Evolutionary conservation across 257 asterid species (phyloP).

Genomic region (Knoxia roxburghii): DNA sequence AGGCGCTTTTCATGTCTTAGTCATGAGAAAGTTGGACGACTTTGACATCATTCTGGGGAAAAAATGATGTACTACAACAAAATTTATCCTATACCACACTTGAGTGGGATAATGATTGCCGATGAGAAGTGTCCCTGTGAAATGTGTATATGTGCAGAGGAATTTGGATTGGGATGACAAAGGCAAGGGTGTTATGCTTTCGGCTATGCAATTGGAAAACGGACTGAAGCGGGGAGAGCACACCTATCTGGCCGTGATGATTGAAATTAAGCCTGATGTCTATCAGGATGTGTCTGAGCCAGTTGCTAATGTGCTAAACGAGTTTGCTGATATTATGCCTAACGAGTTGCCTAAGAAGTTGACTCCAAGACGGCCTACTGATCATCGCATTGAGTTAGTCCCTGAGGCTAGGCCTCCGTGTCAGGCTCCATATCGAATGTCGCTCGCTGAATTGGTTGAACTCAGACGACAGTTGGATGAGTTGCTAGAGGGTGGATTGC

Average conservation of each 20-base stretch:
- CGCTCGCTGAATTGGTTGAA: background rate
- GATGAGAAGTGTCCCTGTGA: background rate
- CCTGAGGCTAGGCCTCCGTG: background rate
- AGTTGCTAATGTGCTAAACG: background rate
- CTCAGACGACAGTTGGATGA: background rate
- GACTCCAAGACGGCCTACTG: background rate
- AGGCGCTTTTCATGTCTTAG: no score
- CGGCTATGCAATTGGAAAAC: background rate
- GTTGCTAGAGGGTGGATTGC: background rate
- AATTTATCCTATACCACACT: background rate
- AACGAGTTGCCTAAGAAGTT: background rate
- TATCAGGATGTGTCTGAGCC: background rate
- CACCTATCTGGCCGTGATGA: background rate
- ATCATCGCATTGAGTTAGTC: background rate
- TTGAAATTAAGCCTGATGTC: background rate
- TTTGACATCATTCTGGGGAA: no score
- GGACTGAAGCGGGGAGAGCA: background rate
- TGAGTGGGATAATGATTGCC: background rate
- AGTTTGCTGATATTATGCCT: background rate
- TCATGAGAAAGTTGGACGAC: no score
- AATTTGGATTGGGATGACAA: background rate
- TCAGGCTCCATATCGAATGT: background rate
- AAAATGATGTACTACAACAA: no score
- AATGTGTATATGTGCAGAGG: background rate
- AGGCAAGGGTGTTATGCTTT: background rate